These are phyloP conservation scores for Xylariomycetidae sp. DNA, from an alignment of 2,329 filamentous ascomycete genomes.

Conservation along the genomic window DNA sequence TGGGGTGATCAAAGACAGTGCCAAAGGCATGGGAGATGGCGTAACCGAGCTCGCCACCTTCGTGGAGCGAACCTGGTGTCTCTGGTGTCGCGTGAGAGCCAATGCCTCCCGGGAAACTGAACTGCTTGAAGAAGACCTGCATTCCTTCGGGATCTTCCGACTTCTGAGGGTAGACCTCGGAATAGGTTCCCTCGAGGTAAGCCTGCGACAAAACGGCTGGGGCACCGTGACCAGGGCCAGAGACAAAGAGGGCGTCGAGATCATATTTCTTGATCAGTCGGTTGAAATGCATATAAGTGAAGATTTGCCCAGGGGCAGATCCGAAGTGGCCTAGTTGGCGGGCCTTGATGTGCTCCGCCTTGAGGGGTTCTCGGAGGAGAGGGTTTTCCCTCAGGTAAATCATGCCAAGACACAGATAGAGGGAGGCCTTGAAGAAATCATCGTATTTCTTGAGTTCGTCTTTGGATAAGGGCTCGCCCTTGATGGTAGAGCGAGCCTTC, in stretches of 20 bases:
- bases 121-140: constrained; percentile 75
- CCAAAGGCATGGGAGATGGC: constrained; percentile 76
- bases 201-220: constrained; percentile 72
- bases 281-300: constrained; percentile 80
- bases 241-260: constrained; percentile 67
- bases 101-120: constrained; percentile 76
- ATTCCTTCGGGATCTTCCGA: constrained; percentile 64
- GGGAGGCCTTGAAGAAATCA: constrained; percentile 68
- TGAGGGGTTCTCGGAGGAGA: constrained; percentile 64
- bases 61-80: constrained; percentile 71
- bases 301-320: constrained; percentile 74
- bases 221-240: constrained; percentile 73
- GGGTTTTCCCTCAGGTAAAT: constrained; percentile 74
- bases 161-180: constrained; percentile 72
- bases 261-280: constrained; percentile 77
- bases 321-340: constrained; percentile 75
- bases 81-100: constrained; percentile 76
- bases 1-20: constrained; percentile 68
- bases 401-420: constrained; percentile 76
- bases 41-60: constrained; percentile 79
- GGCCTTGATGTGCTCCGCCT: constrained; percentile 66
- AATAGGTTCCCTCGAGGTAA: constrained; percentile 74
- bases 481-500: constrained; percentile 59
- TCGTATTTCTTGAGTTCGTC: constrained; percentile 66
- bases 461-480: constrained; percentile 55